Conservation (phyloP, 345 rosid species). For the Citrus glauca region DNA sequence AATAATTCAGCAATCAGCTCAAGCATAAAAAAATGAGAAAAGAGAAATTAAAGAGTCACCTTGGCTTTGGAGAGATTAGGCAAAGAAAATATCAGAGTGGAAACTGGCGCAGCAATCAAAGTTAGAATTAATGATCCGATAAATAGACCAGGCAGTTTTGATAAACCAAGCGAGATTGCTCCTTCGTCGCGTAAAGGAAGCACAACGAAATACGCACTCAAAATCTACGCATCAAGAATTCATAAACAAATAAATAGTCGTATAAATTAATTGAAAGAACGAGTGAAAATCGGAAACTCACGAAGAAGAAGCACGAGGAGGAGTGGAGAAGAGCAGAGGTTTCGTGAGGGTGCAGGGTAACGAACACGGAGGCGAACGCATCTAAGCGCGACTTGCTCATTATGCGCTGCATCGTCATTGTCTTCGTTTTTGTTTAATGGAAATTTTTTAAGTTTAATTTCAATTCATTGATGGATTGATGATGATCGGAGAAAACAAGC, state of each 20-base stretch:
- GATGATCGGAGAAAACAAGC: background rate
- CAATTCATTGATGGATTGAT: background rate
- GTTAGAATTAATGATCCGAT: constrained; percentile 76
- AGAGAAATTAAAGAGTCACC: constrained; percentile 30
- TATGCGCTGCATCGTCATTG: background rate
- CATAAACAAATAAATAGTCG: background rate
- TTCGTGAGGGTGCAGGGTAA: constrained; percentile 79
- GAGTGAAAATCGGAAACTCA: constrained; percentile 27
- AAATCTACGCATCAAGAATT: constrained; percentile 34
- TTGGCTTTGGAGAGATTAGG: constrained; percentile 75
- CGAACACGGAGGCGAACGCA: constrained; percentile 54
- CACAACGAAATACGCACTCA: constrained; percentile 88
- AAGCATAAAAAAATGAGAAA: background rate
- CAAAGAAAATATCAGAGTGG: constrained; percentile 76
- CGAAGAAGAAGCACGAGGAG: constrained; percentile 88
- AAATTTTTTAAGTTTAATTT: background rate
- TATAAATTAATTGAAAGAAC: no score
- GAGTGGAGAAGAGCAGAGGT: constrained; percentile 69
- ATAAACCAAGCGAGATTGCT: constrained; percentile 78
- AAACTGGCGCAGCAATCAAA: constrained; percentile 79
- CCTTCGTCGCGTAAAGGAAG: constrained; percentile 91
- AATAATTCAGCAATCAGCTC: background rate
- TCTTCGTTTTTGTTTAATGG: background rate
- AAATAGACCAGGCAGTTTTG: constrained; percentile 74
- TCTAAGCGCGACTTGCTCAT: constrained; percentile 41